A percentile compares a stretch with the other conserved stretches of the same genome.
Evolutionary conservation across 768 basidiomycete species (phyloP).

Genomic region (Russula ochroleuca): DNA sequence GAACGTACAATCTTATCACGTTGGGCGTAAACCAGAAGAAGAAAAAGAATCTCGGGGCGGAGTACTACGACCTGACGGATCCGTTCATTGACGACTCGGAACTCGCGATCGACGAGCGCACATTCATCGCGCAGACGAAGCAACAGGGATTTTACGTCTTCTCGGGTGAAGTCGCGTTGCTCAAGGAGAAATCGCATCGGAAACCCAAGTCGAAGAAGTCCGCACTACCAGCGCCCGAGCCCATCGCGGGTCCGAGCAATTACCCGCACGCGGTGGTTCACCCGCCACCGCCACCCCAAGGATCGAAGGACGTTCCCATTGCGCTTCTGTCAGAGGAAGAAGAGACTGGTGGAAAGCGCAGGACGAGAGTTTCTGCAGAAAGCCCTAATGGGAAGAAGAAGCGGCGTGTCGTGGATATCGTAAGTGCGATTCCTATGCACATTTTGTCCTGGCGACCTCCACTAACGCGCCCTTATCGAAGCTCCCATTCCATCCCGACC

Average conservation of each 20-base stretch:
- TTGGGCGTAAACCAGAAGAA: constrained; percentile 23
- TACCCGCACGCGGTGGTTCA: constrained; percentile 19
- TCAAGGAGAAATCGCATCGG: constrained; percentile 57
- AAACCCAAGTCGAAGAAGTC: constrained; percentile 28
- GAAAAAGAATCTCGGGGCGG: constrained; percentile 50
- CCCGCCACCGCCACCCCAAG: constrained; percentile 31
- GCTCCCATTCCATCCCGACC: constrained; percentile 66
- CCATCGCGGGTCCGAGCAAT: constrained; percentile 25
- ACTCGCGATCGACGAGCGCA: constrained; percentile 83
- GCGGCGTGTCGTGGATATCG: constrained; percentile 65
- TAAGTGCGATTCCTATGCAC: constrained; percentile 32
- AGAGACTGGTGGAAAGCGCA: constrained; percentile 26
- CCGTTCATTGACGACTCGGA: constrained; percentile 99
- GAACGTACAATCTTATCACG: neutral
- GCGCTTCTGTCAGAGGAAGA: constrained; percentile 42
- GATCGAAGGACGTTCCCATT: constrained; percentile 52
- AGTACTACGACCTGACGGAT: constrained; percentile 88
- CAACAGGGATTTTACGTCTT: constrained; percentile 93
- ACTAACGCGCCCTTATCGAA: constrained; percentile 30
- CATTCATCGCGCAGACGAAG: constrained; percentile 85
- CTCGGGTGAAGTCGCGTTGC: constrained; percentile 78
- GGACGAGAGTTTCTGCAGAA: constrained; percentile 13
- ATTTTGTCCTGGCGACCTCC: neutral
- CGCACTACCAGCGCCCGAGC: constrained; percentile 20
- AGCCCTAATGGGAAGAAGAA: constrained; percentile 52